Evolutionary conservation across 73 alveolate species (phyloP).

Genomic region (Paramecium sexaurelia): DNA sequence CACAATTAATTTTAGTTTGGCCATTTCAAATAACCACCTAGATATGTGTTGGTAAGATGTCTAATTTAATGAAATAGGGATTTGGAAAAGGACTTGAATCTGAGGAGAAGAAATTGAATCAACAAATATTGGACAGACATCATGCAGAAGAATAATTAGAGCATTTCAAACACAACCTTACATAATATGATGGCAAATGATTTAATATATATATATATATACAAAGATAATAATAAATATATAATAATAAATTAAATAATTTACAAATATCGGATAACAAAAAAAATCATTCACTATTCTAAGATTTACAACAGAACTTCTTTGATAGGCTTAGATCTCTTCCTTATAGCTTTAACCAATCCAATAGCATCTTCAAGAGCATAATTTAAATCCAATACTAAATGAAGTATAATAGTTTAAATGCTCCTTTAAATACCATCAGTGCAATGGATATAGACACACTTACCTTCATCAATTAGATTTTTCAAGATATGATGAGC

Average conservation of each 20-base stretch:
- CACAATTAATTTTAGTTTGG: slow-evolving; percentile 14
- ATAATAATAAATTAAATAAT: background rate
- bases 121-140: slow-evolving; percentile 22
- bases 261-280: background rate
- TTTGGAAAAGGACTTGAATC: slow-evolving; percentile 27
- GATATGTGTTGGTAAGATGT: background rate
- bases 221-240: no score
- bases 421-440: slow-evolving; percentile 36
- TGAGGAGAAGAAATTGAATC: background rate
- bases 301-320: slow-evolving; percentile 15
- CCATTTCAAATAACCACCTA: slow-evolving; percentile 46
- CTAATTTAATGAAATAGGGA: background rate
- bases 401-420: slow-evolving; percentile 23
- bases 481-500: background rate
- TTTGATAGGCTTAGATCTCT: background rate
- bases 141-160: slow-evolving; percentile 48
- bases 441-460: slow-evolving; percentile 37
- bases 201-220: background rate
- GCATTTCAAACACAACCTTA: slow-evolving; percentile 10
- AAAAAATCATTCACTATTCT: background rate
- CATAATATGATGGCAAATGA: slow-evolving; percentile 36
- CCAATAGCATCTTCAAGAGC: slow-evolving; percentile 2
- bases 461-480: background rate
- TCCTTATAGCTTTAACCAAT: background rate
- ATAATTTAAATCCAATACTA: background rate